phyloP scores from a whole-genome alignment of 2,329 filamentous ascomycete species.

The Fusarium sp. region DNA sequence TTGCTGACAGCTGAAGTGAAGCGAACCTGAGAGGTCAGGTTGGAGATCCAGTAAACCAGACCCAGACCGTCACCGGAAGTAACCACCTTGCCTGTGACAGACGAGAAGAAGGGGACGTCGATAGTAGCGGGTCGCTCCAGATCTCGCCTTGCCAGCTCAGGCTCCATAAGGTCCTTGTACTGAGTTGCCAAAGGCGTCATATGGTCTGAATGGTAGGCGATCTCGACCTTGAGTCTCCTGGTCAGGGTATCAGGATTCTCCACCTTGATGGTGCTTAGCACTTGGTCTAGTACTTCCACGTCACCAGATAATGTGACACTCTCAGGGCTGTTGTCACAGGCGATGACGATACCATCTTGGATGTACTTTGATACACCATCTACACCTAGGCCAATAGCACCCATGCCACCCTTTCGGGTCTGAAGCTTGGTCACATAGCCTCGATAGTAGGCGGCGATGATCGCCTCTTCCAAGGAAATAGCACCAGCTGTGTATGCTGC shows the following conservation, averaged over 20 bases:
- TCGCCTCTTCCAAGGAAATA: not conserved
- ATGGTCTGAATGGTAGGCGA: conserved; percentile 62
- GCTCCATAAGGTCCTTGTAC: conserved; percentile 45
- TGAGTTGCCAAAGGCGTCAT: conserved; percentile 59
- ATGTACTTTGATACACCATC: not conserved
- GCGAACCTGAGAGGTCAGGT: not conserved
- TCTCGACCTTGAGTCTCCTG: conserved; percentile 55
- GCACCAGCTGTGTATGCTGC: not conserved
- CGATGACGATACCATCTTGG: conserved; percentile 37
- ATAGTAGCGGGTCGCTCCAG: not conserved
- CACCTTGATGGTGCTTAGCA: conserved; percentile 48
- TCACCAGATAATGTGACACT: conserved; percentile 62
- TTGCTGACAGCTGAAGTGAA: not conserved
- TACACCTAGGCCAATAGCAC: conserved; percentile 11
- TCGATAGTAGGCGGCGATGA: not conserved
- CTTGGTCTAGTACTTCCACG: conserved; percentile 51
- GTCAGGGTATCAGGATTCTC: conserved; percentile 52
- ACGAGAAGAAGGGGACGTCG: not conserved
- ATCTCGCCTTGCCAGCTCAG: not conserved
- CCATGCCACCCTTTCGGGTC: not conserved
- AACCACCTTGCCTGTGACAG: not conserved
- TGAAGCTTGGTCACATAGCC: not conserved
- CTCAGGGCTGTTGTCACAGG: conserved; percentile 60
- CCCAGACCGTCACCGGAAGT: not conserved
- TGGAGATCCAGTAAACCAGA: not conserved